Conservation (phyloP, 177 flowering plant genomes). For the Vitis hybrid region DNA sequence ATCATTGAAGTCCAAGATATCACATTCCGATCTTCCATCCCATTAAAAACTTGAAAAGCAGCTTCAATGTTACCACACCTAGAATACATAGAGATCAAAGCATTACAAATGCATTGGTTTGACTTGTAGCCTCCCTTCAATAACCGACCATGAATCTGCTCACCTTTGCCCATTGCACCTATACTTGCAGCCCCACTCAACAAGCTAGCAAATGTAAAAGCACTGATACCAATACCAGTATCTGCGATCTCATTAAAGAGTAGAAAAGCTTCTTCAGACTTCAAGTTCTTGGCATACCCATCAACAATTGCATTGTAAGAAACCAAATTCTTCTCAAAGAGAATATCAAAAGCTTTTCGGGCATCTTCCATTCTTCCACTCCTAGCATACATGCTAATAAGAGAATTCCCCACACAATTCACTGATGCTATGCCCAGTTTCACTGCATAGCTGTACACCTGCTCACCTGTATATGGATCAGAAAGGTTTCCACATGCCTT, state of each 20-base stretch:
- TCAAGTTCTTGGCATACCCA: slow-evolving; percentile 9
- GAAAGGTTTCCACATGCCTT: slow-evolving; percentile 80
- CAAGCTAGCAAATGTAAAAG: slow-evolving; percentile 73
- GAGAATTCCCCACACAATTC: slow-evolving; percentile 73
- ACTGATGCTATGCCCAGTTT: slow-evolving; percentile 56
- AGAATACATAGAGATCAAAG: slow-evolving; percentile 83
- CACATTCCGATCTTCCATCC: slow-evolving; percentile 54
- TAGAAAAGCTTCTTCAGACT: slow-evolving; percentile 8
- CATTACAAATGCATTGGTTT: slow-evolving; percentile 46
- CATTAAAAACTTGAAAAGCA: slow-evolving; percentile 53
- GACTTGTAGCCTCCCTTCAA: slow-evolving; percentile 54
- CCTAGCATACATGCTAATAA: slow-evolving; percentile 70
- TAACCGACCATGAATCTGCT: slow-evolving; percentile 69
- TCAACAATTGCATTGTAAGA: slow-evolving; percentile 3
- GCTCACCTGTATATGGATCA: slow-evolving; percentile 52
- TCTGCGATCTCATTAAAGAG: not conserved
- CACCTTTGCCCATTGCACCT: slow-evolving; percentile 70
- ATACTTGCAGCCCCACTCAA: slow-evolving; percentile 81
- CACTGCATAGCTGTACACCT: slow-evolving; percentile 53
- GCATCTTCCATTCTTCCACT: slow-evolving; percentile 71
- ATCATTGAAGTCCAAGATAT: slow-evolving; percentile 82
- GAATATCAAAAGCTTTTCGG: slow-evolving; percentile 63
- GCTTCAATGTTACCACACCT: slow-evolving; percentile 73
- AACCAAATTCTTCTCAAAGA: slow-evolving; percentile 72
- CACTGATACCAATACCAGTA: slow-evolving; percentile 37